Conservation (phyloP, 2,329 filamentous ascomycete genomes). For the Pseudogymnoascus sp. region DNA sequence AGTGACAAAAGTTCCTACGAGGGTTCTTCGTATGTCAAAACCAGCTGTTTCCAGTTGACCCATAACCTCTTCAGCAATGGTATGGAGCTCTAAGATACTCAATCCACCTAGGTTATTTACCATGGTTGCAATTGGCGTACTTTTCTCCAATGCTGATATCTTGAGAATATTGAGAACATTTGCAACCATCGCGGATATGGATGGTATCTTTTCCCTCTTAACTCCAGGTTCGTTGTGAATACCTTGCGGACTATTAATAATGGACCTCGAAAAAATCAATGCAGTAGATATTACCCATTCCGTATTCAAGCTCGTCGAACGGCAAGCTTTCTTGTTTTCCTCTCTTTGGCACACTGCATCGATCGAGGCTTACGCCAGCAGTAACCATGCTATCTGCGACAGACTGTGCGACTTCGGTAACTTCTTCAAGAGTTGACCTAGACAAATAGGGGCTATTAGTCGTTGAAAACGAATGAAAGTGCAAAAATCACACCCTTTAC, state of each 20-base stretch:
- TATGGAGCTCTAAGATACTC: conserved; percentile 35
- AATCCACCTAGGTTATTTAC: conserved; percentile 11
- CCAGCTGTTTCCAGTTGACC: conserved; percentile 26
- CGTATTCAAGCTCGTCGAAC: conserved; percentile 28
- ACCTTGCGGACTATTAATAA: background rate
- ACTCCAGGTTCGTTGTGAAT: conserved; percentile 40
- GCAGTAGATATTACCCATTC: conserved; percentile 31
- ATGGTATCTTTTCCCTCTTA: background rate
- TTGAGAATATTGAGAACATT: background rate
- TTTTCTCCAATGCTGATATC: background rate
- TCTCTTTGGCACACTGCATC: conserved; percentile 44
- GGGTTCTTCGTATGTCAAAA: conserved; percentile 29
- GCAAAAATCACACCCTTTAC: background rate
- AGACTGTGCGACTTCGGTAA: conserved; percentile 22
- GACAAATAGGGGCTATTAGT: background rate
- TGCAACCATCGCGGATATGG: background rate
- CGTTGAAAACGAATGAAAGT: background rate
- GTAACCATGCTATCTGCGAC: conserved; percentile 33
- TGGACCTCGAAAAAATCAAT: background rate
- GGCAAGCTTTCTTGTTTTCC: conserved; percentile 40
- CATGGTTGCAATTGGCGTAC: conserved; percentile 18
- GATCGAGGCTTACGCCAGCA: conserved; percentile 42
- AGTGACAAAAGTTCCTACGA: conserved; percentile 41
- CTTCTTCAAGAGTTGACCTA: conserved; percentile 19
- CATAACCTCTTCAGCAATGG: conserved; percentile 35